Evolutionary conservation across 2,329 filamentous ascomycete genomes (phyloP), one percentile per base, ranked within the genome.

Genomic region (Arthrobotrys sinensis): DNA sequence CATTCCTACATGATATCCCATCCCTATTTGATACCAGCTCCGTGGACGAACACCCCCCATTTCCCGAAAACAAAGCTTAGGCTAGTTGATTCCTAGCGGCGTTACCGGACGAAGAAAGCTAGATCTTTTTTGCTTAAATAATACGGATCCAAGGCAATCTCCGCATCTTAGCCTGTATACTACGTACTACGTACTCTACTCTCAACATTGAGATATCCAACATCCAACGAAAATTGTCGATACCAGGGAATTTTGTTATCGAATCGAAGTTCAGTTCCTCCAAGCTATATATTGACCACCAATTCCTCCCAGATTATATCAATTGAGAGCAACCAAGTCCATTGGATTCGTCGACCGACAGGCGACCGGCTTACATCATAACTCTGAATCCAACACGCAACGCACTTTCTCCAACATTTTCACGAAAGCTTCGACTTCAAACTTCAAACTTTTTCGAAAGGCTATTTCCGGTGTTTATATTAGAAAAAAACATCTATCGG

Each of bases 351-450:
- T 48, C 19, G 45, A 48, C 16, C 40, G 45, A 7, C 19, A 45
- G 2, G 14, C 11, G 7, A n/a, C 21, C 2, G 11, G 10, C 19
- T 34, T 57, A 43, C 57, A 57, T 50, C 34, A 34, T 21, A 45
- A 34, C 21, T 19, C 45, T 28, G 38, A 60, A 65, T 73, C 21
- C 69, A 73, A 73, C 69, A 73, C 60, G 16, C 69, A 73, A 73
- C 69, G 46, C 69, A 73, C 53, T 65, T 55, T 34, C 36, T 24
- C 32, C 52, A 40, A 55, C 46, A 36, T 46, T 45, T 21, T 6
- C 11, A 12, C 21, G 6, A n/a, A 55, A 36, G 3, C 24, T 3
- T 16, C 28, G 16, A 19, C 16, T 16, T 19, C 45, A 14, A 45
- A 38, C 12, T 45, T 45, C 11, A 45, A 45, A 5, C n/a, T 6